Percentiles rank a stretch among this genome's conserved stretches.
phyloP scores from a whole-genome alignment of 768 basidiomycete genomes.

The Podaxis pistillaris region DNA sequence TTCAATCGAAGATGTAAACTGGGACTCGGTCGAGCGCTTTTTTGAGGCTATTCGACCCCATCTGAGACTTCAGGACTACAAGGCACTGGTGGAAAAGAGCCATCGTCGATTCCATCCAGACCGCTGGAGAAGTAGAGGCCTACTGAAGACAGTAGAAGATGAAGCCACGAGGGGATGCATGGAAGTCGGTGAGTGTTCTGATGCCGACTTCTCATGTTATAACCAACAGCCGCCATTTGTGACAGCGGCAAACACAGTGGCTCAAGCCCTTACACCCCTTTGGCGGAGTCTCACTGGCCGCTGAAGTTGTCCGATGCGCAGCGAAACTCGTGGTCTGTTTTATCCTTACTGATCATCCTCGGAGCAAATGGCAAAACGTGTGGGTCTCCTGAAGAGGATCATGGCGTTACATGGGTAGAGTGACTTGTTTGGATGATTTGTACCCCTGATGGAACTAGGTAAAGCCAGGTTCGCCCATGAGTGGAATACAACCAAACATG shows the following conservation, averaged over 20 bases:
- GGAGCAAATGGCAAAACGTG: not conserved
- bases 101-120: constrained; percentile 80
- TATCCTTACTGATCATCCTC: not conserved
- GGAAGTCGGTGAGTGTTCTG: constrained; percentile 56
- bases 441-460: not conserved
- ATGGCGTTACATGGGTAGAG: not conserved
- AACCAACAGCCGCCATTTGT: not conserved
- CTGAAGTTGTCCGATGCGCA: not conserved
- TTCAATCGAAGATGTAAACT: constrained; percentile 65
- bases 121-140: constrained; percentile 67
- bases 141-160: constrained; percentile 57
- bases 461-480: not conserved
- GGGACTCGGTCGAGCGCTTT: constrained; percentile 69
- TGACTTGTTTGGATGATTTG: not conserved
- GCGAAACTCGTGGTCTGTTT: not conserved
- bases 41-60: constrained; percentile 51
- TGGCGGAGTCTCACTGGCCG: constrained; percentile 41
- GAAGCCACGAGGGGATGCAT: constrained; percentile 56
- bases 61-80: constrained; percentile 63
- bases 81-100: constrained; percentile 63
- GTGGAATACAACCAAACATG: not conserved
- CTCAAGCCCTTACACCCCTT: constrained; percentile 71
- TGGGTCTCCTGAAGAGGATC: not conserved
- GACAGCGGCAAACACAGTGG: constrained; percentile 58
- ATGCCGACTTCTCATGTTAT: not conserved